Evolutionary conservation across 2,329 filamentous ascomycete species (phyloP).

Genomic region (Microcera coccophila): DNA sequence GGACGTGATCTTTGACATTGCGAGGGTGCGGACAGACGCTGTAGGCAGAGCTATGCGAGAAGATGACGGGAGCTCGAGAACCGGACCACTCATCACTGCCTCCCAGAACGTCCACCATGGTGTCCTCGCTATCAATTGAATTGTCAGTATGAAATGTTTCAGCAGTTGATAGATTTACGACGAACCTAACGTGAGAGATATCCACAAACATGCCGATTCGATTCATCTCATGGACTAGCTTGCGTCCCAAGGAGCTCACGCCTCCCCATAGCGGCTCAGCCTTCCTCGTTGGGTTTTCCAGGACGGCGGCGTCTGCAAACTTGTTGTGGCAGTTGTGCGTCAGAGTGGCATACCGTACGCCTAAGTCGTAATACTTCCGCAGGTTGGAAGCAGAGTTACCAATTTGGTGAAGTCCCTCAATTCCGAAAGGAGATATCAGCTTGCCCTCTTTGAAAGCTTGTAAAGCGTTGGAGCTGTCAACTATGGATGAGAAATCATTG

Average conservation of each 20-base stretch:
- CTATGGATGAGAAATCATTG: conserved; percentile 61
- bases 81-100: conserved; percentile 62
- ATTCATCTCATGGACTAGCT: conserved; percentile 84
- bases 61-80: conserved; percentile 78
- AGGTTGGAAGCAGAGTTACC: conserved; percentile 77
- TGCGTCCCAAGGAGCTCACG: conserved; percentile 64
- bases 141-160: neutral
- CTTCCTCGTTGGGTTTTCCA: conserved; percentile 48
- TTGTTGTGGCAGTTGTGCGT: conserved; percentile 93
- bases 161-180: neutral
- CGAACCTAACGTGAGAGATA: conserved; percentile 62
- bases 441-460: conserved; percentile 57
- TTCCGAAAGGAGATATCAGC: conserved; percentile 72
- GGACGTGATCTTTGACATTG: conserved; percentile 82
- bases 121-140: conserved; percentile 60
- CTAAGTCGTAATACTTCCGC: conserved; percentile 69
- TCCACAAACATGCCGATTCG: conserved; percentile 92
- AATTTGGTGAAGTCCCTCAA: conserved; percentile 91
- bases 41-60: conserved; percentile 80
- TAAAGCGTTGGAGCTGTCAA: conserved; percentile 59
- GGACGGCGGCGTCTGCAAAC: conserved; percentile 79
- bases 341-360: conserved; percentile 82
- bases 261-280: conserved; percentile 64
- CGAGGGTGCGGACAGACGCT: conserved; percentile 80
- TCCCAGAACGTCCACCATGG: conserved; percentile 78